Conservation (phyloP, 1,284 basidiomycete species). For the Volvariella surrecta region DNA sequence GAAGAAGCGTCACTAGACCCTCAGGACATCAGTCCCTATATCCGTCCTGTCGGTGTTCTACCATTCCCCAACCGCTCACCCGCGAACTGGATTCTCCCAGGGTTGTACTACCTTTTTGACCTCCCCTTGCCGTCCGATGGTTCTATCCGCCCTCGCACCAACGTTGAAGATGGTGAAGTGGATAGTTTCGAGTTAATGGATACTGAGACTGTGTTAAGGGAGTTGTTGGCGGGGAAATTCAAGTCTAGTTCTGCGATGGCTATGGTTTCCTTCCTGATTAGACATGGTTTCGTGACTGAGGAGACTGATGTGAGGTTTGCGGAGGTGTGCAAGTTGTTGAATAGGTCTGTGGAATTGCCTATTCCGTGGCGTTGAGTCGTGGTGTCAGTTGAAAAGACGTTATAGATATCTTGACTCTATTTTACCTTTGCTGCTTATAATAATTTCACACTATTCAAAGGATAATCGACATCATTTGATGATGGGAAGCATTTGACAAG, state of each 20-base stretch:
- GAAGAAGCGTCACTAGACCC: conserved; percentile 32
- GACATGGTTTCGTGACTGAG: conserved; percentile 38
- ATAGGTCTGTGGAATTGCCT: conserved; percentile 17
- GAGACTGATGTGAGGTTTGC: conserved; percentile 33
- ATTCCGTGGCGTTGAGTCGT: conserved; percentile 15
- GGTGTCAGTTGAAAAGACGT: too few relatives aligned
- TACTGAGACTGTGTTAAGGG: conserved; percentile 25
- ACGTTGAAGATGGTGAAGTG: conserved; percentile 32
- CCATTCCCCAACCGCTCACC: conserved; percentile 31
- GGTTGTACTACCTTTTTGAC: conserved; percentile 34
- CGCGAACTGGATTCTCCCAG: conserved; percentile 31
- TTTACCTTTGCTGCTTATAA: too few relatives aligned
- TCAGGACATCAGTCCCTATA: conserved; percentile 20
- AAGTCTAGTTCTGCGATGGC: conserved; percentile 49
- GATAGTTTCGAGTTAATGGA: conserved; percentile 31
- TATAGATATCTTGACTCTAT: too few relatives aligned
- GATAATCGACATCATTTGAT: too few relatives aligned
- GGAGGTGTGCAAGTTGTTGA: conserved; percentile 23
- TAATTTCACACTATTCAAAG: too few relatives aligned
- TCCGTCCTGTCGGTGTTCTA: conserved; percentile 25
- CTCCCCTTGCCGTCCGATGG: conserved; percentile 26
- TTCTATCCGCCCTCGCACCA: conserved; percentile 22
- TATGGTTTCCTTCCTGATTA: conserved; percentile 42
- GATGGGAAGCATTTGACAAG: too few relatives aligned
- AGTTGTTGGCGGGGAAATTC: conserved; percentile 32